These are phyloP conservation scores for Linum tenue DNA, from an alignment of 345 rosid genomes.

Conservation along the genomic window DNA sequence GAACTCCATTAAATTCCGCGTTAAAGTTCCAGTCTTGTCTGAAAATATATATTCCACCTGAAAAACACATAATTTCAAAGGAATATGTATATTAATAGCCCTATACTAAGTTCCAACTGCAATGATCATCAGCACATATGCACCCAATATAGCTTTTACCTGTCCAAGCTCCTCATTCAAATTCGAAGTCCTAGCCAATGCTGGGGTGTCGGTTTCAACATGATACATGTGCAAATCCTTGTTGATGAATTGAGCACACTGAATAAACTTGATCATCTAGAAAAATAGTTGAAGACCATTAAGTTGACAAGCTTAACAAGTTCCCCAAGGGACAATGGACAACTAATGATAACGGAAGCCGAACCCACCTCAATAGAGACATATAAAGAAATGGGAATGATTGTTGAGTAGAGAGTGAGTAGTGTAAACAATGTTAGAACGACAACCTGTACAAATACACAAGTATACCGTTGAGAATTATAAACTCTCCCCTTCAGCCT, in stretches of 20 bases:
- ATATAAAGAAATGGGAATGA: constrained; percentile 93
- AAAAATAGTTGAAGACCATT: constrained; percentile 14
- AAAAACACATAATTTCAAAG: constrained; percentile 16
- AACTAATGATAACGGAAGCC: constrained; percentile 7
- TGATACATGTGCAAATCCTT: constrained; percentile 89
- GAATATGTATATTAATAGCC: background rate
- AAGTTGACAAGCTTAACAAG: constrained; percentile 13
- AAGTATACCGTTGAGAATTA: background rate
- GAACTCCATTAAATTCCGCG: constrained; percentile 98
- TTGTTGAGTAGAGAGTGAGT: constrained; percentile 84
- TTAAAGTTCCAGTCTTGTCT: constrained; percentile 98
- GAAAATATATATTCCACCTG: constrained; percentile 99
- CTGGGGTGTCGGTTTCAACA: constrained; percentile 84
- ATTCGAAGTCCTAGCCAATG: constrained; percentile 93
- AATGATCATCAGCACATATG: background rate
- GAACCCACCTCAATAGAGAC: constrained; percentile 88
- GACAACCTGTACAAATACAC: constrained; percentile 44
- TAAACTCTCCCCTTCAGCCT: background rate
- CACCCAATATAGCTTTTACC: constrained; percentile 32
- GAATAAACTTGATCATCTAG: constrained; percentile 96
- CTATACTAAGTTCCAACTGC: background rate
- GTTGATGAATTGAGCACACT: constrained; percentile 92
- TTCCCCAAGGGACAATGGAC: background rate
- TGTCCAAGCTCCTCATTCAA: constrained; percentile 99
- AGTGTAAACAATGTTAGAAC: constrained; percentile 73